phyloP scores from a whole-genome alignment of 164 flowering plant species.

The Piper betle region DNA sequence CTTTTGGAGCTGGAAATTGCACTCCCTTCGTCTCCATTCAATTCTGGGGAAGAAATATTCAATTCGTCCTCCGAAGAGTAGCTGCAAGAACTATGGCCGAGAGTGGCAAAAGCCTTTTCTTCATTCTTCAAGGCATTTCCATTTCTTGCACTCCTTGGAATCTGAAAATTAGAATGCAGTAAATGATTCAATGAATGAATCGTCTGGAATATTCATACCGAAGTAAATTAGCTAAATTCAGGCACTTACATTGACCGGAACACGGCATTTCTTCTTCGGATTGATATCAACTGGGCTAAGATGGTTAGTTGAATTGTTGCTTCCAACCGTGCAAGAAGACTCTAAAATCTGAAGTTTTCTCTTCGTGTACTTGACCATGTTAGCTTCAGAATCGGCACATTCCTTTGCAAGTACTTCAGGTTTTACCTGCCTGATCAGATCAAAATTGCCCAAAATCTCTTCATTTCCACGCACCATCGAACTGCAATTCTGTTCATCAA shows the following conservation, averaged over 20 bases:
- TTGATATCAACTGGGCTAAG: conserved; percentile 4
- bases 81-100: conserved; percentile 31
- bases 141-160: conserved; percentile 33
- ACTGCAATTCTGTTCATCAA: conserved; percentile 9
- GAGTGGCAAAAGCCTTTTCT: conserved; percentile 6
- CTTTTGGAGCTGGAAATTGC: conserved; percentile 14
- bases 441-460: conserved; percentile 20
- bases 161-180: conserved; percentile 15
- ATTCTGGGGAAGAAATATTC: conserved; percentile 34
- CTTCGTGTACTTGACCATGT: conserved; percentile 10
- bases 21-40: conserved; percentile 18
- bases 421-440: conserved; percentile 18
- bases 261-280: conserved; percentile 42
- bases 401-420: conserved; percentile 9
- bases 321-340: conserved; percentile 4
- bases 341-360: conserved; percentile 9
- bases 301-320: conserved; percentile 2
- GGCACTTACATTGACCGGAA: conserved; percentile 31
- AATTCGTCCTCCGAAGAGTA: conserved; percentile 58
- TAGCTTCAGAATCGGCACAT: conserved; percentile 6
- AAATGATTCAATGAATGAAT: background rate
- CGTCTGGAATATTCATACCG: background rate
- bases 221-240: background rate
- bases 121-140: conserved; percentile 37
- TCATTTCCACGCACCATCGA: background rate